Percentiles rank a stretch among this genome's conserved stretches.
Evolutionary conservation across 345 rosid species (phyloP).

Genomic region (Salix exigua): DNA sequence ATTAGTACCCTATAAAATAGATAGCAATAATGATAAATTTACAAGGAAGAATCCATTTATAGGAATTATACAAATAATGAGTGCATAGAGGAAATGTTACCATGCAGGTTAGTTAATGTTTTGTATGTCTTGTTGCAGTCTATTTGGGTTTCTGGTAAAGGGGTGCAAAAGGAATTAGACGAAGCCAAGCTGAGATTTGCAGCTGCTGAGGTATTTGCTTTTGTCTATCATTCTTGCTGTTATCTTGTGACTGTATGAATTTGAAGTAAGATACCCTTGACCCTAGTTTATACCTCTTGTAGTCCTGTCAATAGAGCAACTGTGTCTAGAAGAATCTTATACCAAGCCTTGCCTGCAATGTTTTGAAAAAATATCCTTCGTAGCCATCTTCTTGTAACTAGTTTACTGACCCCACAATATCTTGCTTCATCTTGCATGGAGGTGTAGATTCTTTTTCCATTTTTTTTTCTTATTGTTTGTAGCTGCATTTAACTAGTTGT

Average conservation of each 20-base stretch:
- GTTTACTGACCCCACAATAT: not conserved
- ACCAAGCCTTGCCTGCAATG: not conserved
- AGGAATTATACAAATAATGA: not conserved
- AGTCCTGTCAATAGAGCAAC: not conserved
- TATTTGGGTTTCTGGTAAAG: slow-evolving; percentile 78
- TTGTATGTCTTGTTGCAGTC: slow-evolving; percentile 50
- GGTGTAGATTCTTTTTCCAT: not conserved
- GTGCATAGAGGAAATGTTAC: not conserved
- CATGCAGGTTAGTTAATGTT: not conserved
- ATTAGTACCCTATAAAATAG: not conserved
- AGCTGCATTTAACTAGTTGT: not conserved
- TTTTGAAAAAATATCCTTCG: not conserved
- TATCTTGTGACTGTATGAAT: not conserved
- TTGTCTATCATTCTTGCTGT: not conserved
- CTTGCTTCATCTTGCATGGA: not conserved
- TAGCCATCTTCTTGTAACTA: not conserved
- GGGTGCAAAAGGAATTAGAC: slow-evolving; percentile 76
- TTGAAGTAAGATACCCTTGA: not conserved
- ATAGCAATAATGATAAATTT: not conserved
- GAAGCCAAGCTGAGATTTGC: slow-evolving; percentile 95
- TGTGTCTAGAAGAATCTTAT: not conserved
- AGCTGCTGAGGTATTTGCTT: slow-evolving; percentile 75
- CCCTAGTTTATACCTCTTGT: not conserved
- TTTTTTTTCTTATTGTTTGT: not conserved
- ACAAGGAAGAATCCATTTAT: not conserved